Percentiles rank a stretch among this genome's conserved stretches.
These are phyloP conservation scores for Penicillium lagena DNA, from an alignment of 495 filamentous ascomycete genomes.

Conservation along the genomic window DNA sequence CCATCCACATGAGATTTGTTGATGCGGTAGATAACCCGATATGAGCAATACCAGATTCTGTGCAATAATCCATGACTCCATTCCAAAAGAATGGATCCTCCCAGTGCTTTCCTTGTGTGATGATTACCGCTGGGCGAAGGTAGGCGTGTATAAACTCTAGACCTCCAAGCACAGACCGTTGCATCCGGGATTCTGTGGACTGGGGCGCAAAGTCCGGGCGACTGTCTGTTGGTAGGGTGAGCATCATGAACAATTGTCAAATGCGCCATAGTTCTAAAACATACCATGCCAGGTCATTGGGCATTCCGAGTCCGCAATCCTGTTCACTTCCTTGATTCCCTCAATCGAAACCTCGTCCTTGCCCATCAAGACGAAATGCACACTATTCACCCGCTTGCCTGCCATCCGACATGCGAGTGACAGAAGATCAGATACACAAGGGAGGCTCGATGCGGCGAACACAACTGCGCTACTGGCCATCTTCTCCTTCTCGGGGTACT, in stretches of 20 bases:
- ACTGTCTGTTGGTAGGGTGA: conserved; percentile 31
- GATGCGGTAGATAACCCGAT: conserved; percentile 62
- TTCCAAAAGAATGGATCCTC: conserved; percentile 50
- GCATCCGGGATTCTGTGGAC: conserved; percentile 46
- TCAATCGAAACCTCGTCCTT: conserved; percentile 47
- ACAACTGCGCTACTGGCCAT: conserved; percentile 33
- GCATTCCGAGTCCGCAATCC: conserved; percentile 36
- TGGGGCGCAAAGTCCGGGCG: conserved; percentile 40
- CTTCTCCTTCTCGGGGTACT: conserved; percentile 17
- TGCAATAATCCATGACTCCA: conserved; percentile 40
- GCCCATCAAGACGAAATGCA: conserved; percentile 51
- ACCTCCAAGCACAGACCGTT: conserved; percentile 35
- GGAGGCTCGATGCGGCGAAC: conserved; percentile 46
- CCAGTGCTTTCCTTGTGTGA: conserved; percentile 35
- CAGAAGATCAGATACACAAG: conserved; percentile 43
- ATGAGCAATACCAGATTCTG: conserved; percentile 38
- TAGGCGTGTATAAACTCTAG: conserved; percentile 40
- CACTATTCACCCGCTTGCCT: conserved; percentile 31
- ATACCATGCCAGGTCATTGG: conserved; percentile 50
- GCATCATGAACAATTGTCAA: neutral
- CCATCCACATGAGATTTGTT: conserved; percentile 66
- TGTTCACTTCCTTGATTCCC: conserved; percentile 45
- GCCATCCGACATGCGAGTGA: conserved; percentile 52
- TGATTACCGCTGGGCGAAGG: conserved; percentile 43
- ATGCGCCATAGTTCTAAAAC: neutral